phyloP scores from a whole-genome alignment of 371 early-diverging fungal species.

The Syncephalis plumigaleata region DNA sequence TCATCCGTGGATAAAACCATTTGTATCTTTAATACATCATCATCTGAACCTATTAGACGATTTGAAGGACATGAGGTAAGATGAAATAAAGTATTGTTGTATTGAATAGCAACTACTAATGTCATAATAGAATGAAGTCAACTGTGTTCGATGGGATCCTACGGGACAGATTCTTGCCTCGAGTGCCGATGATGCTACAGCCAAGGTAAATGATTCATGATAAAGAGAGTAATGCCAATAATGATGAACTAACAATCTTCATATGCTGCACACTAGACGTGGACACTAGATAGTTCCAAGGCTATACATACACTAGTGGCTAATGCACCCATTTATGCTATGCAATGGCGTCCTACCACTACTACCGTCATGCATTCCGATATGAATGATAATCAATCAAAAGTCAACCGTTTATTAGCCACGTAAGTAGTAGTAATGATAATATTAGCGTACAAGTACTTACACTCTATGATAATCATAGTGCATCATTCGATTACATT shows the following conservation, averaged over 20 bases:
- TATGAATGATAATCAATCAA: not conserved
- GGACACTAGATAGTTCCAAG: slow-evolving; percentile 2
- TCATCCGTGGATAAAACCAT: slow-evolving; percentile 72
- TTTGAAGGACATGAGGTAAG: slow-evolving; percentile 54
- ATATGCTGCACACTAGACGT: too few relatives aligned
- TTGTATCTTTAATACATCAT: slow-evolving; percentile 58
- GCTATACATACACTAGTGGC: not conserved
- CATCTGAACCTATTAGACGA: slow-evolving; percentile 36
- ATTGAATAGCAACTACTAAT: slow-evolving; percentile 1
- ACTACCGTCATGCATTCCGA: slow-evolving; percentile 49
- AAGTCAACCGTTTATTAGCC: slow-evolving; percentile 13
- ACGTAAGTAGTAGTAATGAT: slow-evolving; percentile 11
- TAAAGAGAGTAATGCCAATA: slow-evolving; percentile 12
- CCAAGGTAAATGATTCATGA: slow-evolving; percentile 49
- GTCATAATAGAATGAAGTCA: slow-evolving; percentile 47
- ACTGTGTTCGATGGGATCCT: slow-evolving; percentile 79
- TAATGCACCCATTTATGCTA: slow-evolving; percentile 14
- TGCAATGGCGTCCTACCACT: slow-evolving; percentile 26
- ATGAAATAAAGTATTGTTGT: slow-evolving; percentile 4
- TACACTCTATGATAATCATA: slow-evolving; percentile 24
- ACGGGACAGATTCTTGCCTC: slow-evolving; percentile 68
- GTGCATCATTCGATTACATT: slow-evolving; percentile 80
- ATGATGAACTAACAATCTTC: too few relatives aligned
- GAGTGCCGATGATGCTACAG: slow-evolving; percentile 81
- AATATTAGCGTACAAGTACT: slow-evolving; percentile 8